A percentile compares a stretch with the other conserved stretches of the same genome.
Conservation (phyloP, 2,329 filamentous ascomycete genomes). For the Trichoderma sp. region DNA sequence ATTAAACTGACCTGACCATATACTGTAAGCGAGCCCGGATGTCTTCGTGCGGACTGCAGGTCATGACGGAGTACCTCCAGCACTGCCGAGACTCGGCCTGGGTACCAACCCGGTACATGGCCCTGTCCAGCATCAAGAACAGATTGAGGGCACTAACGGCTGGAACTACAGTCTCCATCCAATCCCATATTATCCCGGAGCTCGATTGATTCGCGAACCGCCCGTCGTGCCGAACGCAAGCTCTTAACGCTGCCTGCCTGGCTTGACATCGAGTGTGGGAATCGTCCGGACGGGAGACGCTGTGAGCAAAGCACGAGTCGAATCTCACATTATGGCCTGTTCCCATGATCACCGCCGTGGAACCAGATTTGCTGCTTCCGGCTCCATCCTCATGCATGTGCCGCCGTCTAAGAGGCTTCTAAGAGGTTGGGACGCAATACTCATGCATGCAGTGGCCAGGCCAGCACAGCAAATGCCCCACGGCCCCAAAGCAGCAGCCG, state of each 20-base stretch:
- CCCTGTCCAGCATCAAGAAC: not conserved
- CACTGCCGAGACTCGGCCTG: not conserved
- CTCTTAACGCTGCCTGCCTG: constrained; percentile 2
- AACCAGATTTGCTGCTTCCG: constrained; percentile 4
- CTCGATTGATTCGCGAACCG: constrained; percentile 14
- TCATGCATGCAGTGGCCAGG: not conserved
- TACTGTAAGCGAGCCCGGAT: not conserved
- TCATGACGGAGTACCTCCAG: not conserved
- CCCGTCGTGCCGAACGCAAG: constrained; percentile 7
- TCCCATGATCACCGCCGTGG: constrained; percentile 12
- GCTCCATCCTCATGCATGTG: constrained; percentile 11
- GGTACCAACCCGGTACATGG: not conserved
- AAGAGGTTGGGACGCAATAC: constrained; percentile 6
- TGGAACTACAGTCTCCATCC: not conserved
- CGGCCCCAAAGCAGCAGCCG: constrained; percentile 6
- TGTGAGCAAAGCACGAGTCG: not conserved
- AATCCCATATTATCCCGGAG: constrained; percentile 2
- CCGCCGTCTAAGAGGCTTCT: constrained; percentile 9
- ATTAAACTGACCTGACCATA: not conserved
- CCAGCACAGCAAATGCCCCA: constrained; percentile 14
- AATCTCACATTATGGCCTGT: constrained; percentile 7
- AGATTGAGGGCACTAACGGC: not conserved
- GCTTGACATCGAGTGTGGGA: not conserved
- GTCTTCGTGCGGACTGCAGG: not conserved
- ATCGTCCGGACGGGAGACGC: not conserved